phyloP scores from a whole-genome alignment of 176 grass and related monocot genomes.

The Bolboschoenus planiculmis region DNA sequence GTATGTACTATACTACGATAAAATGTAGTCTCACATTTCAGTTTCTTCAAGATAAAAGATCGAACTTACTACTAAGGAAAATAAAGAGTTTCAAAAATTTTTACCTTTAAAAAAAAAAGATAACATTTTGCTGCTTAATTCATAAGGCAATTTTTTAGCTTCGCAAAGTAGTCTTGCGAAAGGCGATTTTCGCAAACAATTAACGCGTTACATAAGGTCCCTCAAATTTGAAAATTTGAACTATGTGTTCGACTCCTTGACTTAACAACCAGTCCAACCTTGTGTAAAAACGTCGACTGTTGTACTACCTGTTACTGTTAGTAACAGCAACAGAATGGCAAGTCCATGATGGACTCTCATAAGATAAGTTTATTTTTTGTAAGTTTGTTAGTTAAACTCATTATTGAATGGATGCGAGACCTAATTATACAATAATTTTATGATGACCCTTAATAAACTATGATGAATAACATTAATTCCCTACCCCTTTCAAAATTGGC shows the following conservation, averaged over 20 bases:
- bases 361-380: neutral
- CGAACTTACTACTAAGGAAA: slow-evolving; percentile 4
- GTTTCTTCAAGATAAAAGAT: slow-evolving; percentile 1
- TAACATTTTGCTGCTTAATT: too few relatives aligned
- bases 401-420: neutral
- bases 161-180: neutral
- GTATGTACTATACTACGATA: slow-evolving; percentile 3
- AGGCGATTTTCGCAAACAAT: neutral
- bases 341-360: neutral
- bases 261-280: neutral
- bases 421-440: neutral
- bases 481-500: neutral
- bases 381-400: neutral
- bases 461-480: neutral
- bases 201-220: neutral
- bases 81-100: slow-evolving; percentile 2
- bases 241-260: neutral
- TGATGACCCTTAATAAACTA: neutral
- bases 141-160: too few relatives aligned
- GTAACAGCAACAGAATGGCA: too few relatives aligned
- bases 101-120: neutral
- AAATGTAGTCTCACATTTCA: neutral
- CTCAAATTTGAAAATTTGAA: neutral
- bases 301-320: too few relatives aligned
- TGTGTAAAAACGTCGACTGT: neutral